Conservation (phyloP, 2,329 filamentous ascomycete species). For the Penicillium sp. region DNA sequence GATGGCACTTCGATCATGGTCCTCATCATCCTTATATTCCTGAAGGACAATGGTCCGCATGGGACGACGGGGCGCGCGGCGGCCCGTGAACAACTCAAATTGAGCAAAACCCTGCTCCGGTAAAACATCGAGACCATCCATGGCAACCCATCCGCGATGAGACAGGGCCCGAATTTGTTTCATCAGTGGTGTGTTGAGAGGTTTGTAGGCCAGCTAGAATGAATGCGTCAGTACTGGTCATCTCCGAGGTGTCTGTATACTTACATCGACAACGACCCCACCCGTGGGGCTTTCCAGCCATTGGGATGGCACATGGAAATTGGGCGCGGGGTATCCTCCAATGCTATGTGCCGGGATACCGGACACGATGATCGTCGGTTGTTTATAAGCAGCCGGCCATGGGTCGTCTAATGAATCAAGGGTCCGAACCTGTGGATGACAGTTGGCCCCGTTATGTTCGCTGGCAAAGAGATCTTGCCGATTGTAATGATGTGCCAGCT, state of each 20-base stretch:
- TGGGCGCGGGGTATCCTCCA: conserved; percentile 31
- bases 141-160: conserved; percentile 36
- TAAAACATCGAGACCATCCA: conserved; percentile 38
- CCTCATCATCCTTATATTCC: conserved; percentile 34
- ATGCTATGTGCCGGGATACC: conserved; percentile 37
- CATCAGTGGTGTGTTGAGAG: conserved; percentile 35
- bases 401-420: conserved; percentile 26
- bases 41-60: conserved; percentile 36
- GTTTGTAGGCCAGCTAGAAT: conserved; percentile 37
- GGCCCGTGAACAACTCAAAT: conserved; percentile 38
- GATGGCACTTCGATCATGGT: conserved; percentile 28
- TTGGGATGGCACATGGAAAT: conserved; percentile 32
- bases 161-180: conserved; percentile 34
- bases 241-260: too few relatives aligned
- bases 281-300: conserved; percentile 39
- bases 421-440: conserved; percentile 25
- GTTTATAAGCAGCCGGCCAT: conserved; percentile 33
- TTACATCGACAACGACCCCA: conserved; percentile 39
- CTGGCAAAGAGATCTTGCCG: conserved; percentile 25
- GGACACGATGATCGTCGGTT: conserved; percentile 37
- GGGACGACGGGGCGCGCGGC: conserved; percentile 34
- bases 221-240: background rate
- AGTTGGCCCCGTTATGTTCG: conserved; percentile 13
- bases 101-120: conserved; percentile 40
- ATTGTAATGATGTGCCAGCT: conserved; percentile 35